Percentiles rank a stretch among this genome's conserved stretches.
Conservation (phyloP, 352 stramenopile genomes). For the Peronospora farinosa region DNA sequence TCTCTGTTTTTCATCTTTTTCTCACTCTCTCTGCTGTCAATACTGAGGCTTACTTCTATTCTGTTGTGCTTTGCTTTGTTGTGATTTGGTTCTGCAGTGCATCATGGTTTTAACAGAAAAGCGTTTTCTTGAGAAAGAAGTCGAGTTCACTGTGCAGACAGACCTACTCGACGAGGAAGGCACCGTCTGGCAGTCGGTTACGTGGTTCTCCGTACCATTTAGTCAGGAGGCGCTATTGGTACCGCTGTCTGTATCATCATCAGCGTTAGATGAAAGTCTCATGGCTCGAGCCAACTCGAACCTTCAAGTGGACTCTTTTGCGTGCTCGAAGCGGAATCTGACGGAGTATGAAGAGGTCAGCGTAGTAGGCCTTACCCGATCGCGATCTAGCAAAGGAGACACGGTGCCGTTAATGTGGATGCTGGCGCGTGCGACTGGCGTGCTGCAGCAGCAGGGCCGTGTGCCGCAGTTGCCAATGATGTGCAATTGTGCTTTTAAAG, state of each 20-base stretch:
- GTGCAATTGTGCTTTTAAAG: slow-evolving; percentile 43
- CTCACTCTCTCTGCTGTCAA: not conserved
- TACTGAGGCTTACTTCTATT: not conserved
- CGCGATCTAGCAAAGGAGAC: slow-evolving; percentile 14
- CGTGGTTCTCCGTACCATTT: slow-evolving; percentile 56
- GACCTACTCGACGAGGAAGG: slow-evolving; percentile 67
- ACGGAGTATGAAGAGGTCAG: slow-evolving; percentile 51
- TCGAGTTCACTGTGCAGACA: slow-evolving; percentile 73
- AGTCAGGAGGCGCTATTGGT: slow-evolving; percentile 50
- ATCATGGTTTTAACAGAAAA: slow-evolving; percentile 76
- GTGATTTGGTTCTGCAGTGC: slow-evolving; percentile 46
- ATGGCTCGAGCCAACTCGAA: slow-evolving; percentile 17
- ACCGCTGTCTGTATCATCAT: slow-evolving; percentile 38
- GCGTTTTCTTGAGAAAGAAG: slow-evolving; percentile 53
- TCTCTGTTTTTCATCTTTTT: not conserved
- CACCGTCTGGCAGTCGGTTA: slow-evolving; percentile 72
- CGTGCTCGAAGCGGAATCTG: slow-evolving; percentile 42
- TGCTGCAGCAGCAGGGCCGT: slow-evolving; percentile 43
- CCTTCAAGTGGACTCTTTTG: slow-evolving; percentile 22
- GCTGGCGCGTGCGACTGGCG: slow-evolving; percentile 34
- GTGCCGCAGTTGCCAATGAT: slow-evolving; percentile 50
- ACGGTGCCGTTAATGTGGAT: slow-evolving; percentile 54
- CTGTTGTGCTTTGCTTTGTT: not conserved
- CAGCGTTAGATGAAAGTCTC: slow-evolving; percentile 35
- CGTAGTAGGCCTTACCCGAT: slow-evolving; percentile 36